Evolutionary conservation across 805 yeast genomes (phyloP), one percentile per base, ranked within the genome.

Genomic region (Blastobotrys parvus): DNA sequence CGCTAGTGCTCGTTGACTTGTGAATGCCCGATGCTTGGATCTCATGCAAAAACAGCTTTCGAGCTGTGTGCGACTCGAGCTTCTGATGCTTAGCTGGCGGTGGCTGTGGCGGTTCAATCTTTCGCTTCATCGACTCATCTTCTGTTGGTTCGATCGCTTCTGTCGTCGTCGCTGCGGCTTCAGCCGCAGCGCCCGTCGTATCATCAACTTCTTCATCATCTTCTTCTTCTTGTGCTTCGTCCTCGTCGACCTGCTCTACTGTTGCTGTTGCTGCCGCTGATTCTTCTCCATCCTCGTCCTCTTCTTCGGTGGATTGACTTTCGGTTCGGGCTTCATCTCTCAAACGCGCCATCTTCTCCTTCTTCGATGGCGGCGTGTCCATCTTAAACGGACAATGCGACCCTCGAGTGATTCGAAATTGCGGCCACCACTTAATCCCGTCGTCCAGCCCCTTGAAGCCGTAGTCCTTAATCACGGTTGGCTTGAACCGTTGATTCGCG

Each of bases 401-500:
- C 53, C 75, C 77, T 2, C 82, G 69, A 0, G 87, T 76, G 11
- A 68, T 61, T 49, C 74, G 69, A 27, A 86, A 63, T 43, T 69
- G 74, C 2, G 95, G 94, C 77, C 76, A 72, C 23, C 68, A 58
- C 49, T 65, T 52, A 32, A 50, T 53, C 44, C 70, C 70, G 43
- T 66, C 65, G 44, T 54, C 55, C 43, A 65, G 50, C 54, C 68
- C 70, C 16, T 17, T 13, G 56, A 46, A 8, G 45, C 35, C 44
- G 94, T 95, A 92, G 62, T 92, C 97, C 53, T 89, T 72, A 4
- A 78, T 68, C 8, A 89, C 79, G 4, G 87, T 74, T 0, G 97
- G 96, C 44, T 94, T 75, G 48, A 81, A 80, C 19, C 72, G 73
- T 53, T 84, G 89, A 49, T 79, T 72, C 20, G 83, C 68, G 56